A percentile compares a stretch with the other conserved stretches of the same genome.
Evolutionary conservation across 345 rosid genomes (phyloP).

Genomic region (Streptanthus diversifolius): DNA sequence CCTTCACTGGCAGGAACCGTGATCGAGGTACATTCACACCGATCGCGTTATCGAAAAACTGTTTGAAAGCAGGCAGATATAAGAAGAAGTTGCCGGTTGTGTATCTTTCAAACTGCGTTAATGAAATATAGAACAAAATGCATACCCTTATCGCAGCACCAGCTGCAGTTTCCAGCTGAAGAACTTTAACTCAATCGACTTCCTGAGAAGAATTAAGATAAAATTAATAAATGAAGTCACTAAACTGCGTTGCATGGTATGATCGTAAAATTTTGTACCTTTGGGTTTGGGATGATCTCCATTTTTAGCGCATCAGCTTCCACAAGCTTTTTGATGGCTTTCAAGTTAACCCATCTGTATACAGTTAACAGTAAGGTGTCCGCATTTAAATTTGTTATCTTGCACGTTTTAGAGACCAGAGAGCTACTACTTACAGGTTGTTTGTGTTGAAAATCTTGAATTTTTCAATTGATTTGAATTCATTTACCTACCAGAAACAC

Average conservation of each 20-base stretch:
- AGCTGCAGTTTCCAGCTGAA: conserved; percentile 95
- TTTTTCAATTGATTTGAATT: conserved; percentile 95
- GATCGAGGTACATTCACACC: conserved; percentile 84
- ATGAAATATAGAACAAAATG: background rate
- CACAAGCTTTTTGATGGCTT: conserved; percentile 84
- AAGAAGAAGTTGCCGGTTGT: background rate
- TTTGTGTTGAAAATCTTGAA: conserved; percentile 96
- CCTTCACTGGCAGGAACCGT: conserved; percentile 85
- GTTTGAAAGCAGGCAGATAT: background rate
- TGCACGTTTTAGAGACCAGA: background rate
- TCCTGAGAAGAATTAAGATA: conserved; percentile 45
- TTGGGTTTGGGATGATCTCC: conserved; percentile 96
- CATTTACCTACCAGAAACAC: conserved; percentile 58
- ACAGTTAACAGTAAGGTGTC: conserved; percentile 9
- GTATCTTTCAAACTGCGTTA: background rate
- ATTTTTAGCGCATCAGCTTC: conserved; percentile 86
- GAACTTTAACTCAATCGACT: conserved; percentile 86
- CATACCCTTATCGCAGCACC: conserved; percentile 86
- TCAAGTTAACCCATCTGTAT: conserved; percentile 84
- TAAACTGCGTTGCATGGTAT: background rate
- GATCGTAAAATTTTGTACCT: conserved; percentile 25
- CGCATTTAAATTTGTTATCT: background rate
- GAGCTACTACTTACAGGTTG: conserved; percentile 62
- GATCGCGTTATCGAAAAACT: conserved; percentile 83
- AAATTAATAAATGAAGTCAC: background rate